Conservation (phyloP, 768 basidiomycete species). For the Cyathus striatus region DNA sequence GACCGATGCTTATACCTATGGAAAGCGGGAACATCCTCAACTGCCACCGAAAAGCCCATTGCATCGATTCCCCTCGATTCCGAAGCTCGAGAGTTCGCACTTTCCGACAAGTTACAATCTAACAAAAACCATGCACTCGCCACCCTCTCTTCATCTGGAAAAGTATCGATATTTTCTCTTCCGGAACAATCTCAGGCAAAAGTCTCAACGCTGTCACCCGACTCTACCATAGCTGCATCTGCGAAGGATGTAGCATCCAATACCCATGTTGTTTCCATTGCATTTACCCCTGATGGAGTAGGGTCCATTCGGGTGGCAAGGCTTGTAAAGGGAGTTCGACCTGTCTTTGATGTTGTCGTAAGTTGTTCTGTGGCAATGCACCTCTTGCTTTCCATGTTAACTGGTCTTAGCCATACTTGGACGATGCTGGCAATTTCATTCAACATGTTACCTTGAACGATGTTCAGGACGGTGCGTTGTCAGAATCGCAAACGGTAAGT, state of each 20-base stretch:
- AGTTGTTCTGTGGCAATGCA: constrained; percentile 19
- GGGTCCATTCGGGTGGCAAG: constrained; percentile 49
- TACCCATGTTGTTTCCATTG: constrained; percentile 37
- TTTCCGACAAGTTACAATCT: constrained; percentile 25
- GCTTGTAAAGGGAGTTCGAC: constrained; percentile 49
- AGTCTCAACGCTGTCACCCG: constrained; percentile 46
- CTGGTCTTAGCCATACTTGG: constrained; percentile 54
- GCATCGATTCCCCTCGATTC: constrained; percentile 64
- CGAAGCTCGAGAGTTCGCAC: constrained; percentile 43
- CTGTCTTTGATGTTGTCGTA: constrained; percentile 57
- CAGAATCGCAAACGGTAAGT: not conserved
- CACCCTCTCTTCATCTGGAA: constrained; percentile 55
- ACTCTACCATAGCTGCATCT: constrained; percentile 38
- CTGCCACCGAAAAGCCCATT: constrained; percentile 44
- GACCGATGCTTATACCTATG: constrained; percentile 64
- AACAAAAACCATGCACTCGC: constrained; percentile 36
- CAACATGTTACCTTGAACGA: constrained; percentile 43
- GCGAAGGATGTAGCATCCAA: constrained; percentile 29
- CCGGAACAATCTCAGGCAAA: constrained; percentile 40
- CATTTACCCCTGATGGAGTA: constrained; percentile 33
- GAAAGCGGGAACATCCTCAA: constrained; percentile 39
- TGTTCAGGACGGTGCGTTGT: constrained; percentile 11
- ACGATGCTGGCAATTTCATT: constrained; percentile 49
- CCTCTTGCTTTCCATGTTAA: constrained; percentile 7
- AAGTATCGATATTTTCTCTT: constrained; percentile 51